These are phyloP conservation scores for Hippophae gyantsensis DNA, from an alignment of 306 rosid genomes.

Conservation along the genomic window DNA sequence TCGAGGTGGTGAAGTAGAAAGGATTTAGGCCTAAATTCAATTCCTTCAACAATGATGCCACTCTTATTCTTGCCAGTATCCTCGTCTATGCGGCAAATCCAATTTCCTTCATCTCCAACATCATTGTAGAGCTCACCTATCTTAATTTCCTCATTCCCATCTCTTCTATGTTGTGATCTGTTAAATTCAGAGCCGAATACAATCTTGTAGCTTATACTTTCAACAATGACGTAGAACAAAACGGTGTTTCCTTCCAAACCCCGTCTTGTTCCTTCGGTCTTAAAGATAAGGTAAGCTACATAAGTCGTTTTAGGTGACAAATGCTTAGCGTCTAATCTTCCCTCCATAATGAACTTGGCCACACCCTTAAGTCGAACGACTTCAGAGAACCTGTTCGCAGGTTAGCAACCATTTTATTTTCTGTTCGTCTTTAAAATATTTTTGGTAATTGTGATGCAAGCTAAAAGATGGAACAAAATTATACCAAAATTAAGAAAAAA, in stretches of 20 bases:
- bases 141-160: slow-evolving; percentile 25
- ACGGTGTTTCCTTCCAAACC: too few species aligned
- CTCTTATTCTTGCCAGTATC: background rate
- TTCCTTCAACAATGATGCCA: slow-evolving; percentile 29
- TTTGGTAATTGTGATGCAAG: background rate
- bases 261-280: background rate
- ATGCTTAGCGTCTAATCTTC: slow-evolving; percentile 7
- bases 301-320: slow-evolving; percentile 21
- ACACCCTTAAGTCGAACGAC: slow-evolving; percentile 14
- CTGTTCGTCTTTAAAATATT: too few species aligned
- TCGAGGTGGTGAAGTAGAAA: too few species aligned
- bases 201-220: background rate
- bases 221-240: too few species aligned
- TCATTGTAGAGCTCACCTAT: slow-evolving; percentile 29
- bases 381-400: slow-evolving; percentile 10
- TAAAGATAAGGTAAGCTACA: slow-evolving; percentile 23
- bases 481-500: background rate
- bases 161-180: background rate
- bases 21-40: slow-evolving; percentile 32
- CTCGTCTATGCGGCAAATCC: slow-evolving; percentile 9
- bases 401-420: background rate
- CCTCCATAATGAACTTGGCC: slow-evolving; percentile 21
- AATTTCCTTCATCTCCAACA: slow-evolving; percentile 16
- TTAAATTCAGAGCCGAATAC: slow-evolving; percentile 8
- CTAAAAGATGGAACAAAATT: background rate